These are phyloP conservation scores for Mucor irregularis DNA, from an alignment of 371 early-diverging fungal genomes.

Conservation along the genomic window DNA sequence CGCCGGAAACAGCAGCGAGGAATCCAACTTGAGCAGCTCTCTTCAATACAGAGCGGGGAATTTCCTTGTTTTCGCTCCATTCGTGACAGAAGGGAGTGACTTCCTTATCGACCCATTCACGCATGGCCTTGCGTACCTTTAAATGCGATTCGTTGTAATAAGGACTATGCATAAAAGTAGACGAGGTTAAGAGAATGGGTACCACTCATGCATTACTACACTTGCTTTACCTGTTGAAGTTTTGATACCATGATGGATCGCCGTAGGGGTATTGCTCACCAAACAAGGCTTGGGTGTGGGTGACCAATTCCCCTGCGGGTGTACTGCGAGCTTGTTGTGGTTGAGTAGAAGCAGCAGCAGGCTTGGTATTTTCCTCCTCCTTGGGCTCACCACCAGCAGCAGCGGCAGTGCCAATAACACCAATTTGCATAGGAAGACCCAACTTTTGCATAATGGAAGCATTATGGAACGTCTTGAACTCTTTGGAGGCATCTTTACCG, in stretches of 20 bases:
- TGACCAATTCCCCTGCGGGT: neutral
- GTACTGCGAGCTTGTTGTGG: neutral
- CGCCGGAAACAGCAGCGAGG: constrained; percentile 43
- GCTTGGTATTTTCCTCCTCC: constrained; percentile 18
- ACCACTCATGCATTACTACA: neutral
- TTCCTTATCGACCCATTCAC: constrained; percentile 65
- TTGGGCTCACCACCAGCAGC: neutral
- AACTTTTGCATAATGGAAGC: constrained; percentile 36
- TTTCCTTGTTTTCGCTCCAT: constrained; percentile 66
- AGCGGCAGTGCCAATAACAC: constrained; percentile 11
- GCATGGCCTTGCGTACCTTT: constrained; percentile 46
- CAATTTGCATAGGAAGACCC: constrained; percentile 7
- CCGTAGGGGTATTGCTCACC: constrained; percentile 38
- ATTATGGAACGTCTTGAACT: constrained; percentile 88
- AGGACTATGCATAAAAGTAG: constrained; percentile 32
- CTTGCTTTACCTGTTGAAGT: constrained; percentile 47
- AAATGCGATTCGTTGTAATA: constrained; percentile 64
- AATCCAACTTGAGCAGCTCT: constrained; percentile 64
- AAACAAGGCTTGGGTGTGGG: constrained; percentile 29
- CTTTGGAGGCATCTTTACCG: constrained; percentile 87
- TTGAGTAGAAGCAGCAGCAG: constrained; percentile 1
- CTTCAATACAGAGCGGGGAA: constrained; percentile 52
- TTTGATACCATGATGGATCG: constrained; percentile 71
- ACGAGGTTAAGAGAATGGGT: neutral
- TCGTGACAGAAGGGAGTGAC: constrained; percentile 64